Evolutionary conservation across 345 rosid species (phyloP).

Genomic region (Boechera stricta): DNA sequence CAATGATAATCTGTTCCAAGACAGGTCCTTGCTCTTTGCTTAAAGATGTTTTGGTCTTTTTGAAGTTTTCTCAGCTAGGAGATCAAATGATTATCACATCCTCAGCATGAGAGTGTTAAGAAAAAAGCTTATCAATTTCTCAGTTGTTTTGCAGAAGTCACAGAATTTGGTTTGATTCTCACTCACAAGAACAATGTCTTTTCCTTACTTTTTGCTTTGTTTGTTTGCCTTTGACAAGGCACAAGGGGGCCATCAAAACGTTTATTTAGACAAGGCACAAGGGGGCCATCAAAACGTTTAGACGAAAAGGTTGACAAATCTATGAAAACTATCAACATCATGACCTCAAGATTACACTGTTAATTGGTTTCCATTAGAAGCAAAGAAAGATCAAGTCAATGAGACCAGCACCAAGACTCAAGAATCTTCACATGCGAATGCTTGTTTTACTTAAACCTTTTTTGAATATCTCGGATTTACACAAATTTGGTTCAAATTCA

Average conservation of each 20-base stretch:
- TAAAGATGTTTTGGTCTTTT: neutral
- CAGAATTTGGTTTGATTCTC: conserved; percentile 1
- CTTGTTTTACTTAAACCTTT: neutral
- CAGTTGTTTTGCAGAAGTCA: neutral
- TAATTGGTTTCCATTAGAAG: neutral
- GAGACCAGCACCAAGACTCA: neutral
- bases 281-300: neutral
- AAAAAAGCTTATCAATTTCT: neutral
- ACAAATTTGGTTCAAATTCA: neutral
- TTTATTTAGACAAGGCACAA: conserved; percentile 9
- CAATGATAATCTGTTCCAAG: neutral
- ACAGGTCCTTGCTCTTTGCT: conserved; percentile 13
- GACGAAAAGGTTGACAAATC: conserved; percentile 38
- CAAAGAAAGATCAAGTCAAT: neutral
- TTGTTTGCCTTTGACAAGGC: neutral
- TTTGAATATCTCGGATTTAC: neutral
- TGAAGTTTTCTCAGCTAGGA: neutral
- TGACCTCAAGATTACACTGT: neutral
- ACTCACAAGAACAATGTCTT: neutral
- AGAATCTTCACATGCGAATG: neutral
- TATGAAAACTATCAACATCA: conserved; percentile 8
- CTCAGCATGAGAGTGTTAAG: neutral
- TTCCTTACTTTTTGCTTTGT: neutral
- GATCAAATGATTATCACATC: conserved; percentile 7
- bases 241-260: neutral